phyloP scores from a whole-genome alignment of 1,284 basidiomycete species.

The Pyrrhoderma noxium region DNA sequence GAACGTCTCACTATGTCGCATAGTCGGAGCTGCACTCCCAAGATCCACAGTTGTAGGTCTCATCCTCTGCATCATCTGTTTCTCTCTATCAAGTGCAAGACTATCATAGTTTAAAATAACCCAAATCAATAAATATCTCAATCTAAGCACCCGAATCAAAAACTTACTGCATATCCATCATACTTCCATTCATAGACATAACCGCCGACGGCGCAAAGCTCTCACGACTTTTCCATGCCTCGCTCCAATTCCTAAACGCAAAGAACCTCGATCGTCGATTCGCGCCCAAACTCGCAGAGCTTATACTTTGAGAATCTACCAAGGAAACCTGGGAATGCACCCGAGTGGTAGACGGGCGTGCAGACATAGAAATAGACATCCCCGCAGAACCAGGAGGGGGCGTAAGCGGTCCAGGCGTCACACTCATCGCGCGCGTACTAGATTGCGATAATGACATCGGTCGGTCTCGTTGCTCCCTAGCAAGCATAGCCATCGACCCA shows the following conservation, averaged over 20 bases:
- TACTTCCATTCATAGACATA: slow-evolving; percentile 62
- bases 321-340: slow-evolving; percentile 71
- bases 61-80: slow-evolving; percentile 29
- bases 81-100: slow-evolving; percentile 66
- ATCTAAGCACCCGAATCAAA: slow-evolving; percentile 7
- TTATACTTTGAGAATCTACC: slow-evolving; percentile 67
- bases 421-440: slow-evolving; percentile 54
- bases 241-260: slow-evolving; percentile 69
- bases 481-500: slow-evolving; percentile 5
- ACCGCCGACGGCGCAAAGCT: slow-evolving; percentile 62
- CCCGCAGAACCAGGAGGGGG: slow-evolving; percentile 22
- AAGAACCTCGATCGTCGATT: slow-evolving; percentile 75
- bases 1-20: slow-evolving; percentile 41
- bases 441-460: slow-evolving; percentile 52
- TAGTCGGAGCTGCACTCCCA: slow-evolving; percentile 32
- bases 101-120: slow-evolving; percentile 31
- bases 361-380: slow-evolving; percentile 35
- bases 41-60: slow-evolving; percentile 38
- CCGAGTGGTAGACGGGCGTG: slow-evolving; percentile 48
- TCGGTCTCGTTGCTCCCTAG: slow-evolving; percentile 22
- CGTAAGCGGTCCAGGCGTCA: slow-evolving; percentile 22
- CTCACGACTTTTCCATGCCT: slow-evolving; percentile 70
- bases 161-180: slow-evolving; percentile 92
- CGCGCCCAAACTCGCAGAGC: slow-evolving; percentile 42
- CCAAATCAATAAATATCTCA: slow-evolving; percentile 10